Conservation (phyloP, 495 filamentous ascomycete species). For the Letharia columbiana region DNA sequence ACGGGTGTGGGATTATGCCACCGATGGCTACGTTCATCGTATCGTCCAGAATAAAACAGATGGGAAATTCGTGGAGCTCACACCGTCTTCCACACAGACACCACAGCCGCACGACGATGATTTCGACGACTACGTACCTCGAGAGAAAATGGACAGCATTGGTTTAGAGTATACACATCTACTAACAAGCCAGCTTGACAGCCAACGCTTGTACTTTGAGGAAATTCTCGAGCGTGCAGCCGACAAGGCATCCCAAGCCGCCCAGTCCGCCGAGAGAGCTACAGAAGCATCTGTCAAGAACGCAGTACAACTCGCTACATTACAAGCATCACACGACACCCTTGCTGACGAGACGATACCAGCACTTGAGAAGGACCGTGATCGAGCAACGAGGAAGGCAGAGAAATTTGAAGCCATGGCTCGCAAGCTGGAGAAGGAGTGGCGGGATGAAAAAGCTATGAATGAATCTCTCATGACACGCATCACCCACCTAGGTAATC, state of each 20-base stretch:
- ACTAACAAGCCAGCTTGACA: slow-evolving; percentile 82
- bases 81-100: slow-evolving; percentile 34
- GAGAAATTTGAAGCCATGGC: slow-evolving; percentile 68
- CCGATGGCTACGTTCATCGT: slow-evolving; percentile 90
- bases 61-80: slow-evolving; percentile 81
- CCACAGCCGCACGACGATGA: slow-evolving; percentile 28
- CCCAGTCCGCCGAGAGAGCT: slow-evolving; percentile 55
- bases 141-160: slow-evolving; percentile 86
- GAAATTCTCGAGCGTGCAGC: slow-evolving; percentile 84
- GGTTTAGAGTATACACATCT: slow-evolving; percentile 91
- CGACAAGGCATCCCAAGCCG: slow-evolving; percentile 77
- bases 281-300: slow-evolving; percentile 44
- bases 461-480: slow-evolving; percentile 68
- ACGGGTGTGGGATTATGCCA: slow-evolving; percentile 94
- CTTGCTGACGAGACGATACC: slow-evolving; percentile 53
- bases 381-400: slow-evolving; percentile 56
- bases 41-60: slow-evolving; percentile 88
- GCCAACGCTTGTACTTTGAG: slow-evolving; percentile 88
- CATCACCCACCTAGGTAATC: slow-evolving; percentile 55
- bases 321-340: slow-evolving; percentile 48
- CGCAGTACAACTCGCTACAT: slow-evolving; percentile 39
- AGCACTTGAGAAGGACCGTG: slow-evolving; percentile 58
- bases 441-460: slow-evolving; percentile 82
- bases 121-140: slow-evolving; percentile 65
- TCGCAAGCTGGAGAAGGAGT: slow-evolving; percentile 62